Evolutionary conservation across 441 rosid genomes (phyloP).

Genomic region (Manihot esculenta): DNA sequence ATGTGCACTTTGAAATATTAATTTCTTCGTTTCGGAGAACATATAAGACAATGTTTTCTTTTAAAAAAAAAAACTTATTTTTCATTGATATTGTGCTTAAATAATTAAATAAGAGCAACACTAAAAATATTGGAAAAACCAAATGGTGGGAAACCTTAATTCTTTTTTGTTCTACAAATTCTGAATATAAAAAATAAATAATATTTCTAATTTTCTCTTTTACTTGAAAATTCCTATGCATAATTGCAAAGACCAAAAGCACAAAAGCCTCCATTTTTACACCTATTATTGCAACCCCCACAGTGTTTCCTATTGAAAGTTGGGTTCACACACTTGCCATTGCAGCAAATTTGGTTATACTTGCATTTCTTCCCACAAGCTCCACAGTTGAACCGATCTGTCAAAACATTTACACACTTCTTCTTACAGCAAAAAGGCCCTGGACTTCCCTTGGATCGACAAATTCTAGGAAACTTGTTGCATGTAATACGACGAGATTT

Average conservation of each 20-base stretch:
- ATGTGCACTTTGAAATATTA: too few relatives aligned
- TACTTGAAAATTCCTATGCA: constrained; percentile 17
- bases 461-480: constrained; percentile 24
- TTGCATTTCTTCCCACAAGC: constrained; percentile 43
- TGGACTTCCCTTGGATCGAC: constrained; percentile 25
- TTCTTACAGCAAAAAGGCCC: constrained; percentile 32
- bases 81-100: too few relatives aligned
- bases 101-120: too few relatives aligned
- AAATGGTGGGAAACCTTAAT: too few relatives aligned
- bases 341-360: constrained; percentile 35
- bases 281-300: constrained; percentile 36
- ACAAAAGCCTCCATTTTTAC: constrained; percentile 29
- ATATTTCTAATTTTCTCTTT: background rate
- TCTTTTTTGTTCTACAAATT: too few relatives aligned
- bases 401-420: constrained; percentile 32
- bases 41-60: too few relatives aligned
- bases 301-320: constrained; percentile 29
- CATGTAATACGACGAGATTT: constrained; percentile 6
- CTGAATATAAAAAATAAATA: background rate
- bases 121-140: too few relatives aligned
- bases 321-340: constrained; percentile 35
- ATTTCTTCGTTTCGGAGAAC: too few relatives aligned
- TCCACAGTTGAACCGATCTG: constrained; percentile 32
- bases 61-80: too few relatives aligned
- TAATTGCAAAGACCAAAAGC: constrained; percentile 42